Conservation (phyloP, 192 early-diverging fungal genomes). For the Diversispora epigaea region DNA sequence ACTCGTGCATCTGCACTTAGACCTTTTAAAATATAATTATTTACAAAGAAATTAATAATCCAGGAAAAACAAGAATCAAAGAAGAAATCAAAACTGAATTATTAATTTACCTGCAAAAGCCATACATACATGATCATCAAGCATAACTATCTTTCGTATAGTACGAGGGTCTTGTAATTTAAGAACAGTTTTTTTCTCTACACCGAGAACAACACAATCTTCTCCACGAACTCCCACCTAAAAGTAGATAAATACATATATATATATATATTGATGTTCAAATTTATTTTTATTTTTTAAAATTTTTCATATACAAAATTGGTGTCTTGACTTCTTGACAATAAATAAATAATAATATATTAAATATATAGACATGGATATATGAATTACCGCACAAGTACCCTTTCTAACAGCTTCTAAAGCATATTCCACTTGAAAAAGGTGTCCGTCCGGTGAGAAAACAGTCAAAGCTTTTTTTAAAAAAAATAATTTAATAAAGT, state of each 20-base stretch:
- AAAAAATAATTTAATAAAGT: neutral
- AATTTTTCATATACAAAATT: too few relatives aligned
- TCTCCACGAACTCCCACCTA: conserved; percentile 96
- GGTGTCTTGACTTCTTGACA: too few relatives aligned
- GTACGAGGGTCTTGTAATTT: conserved; percentile 98
- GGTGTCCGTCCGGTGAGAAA: conserved; percentile 97
- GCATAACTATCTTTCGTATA: conserved; percentile 92
- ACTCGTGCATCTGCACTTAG: conserved; percentile 95
- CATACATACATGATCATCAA: conserved; percentile 96
- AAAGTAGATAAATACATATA: neutral
- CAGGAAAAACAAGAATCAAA: neutral
- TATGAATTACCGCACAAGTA: conserved; percentile 85
- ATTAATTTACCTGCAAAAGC: conserved; percentile 80
- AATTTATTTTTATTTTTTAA: too few relatives aligned
- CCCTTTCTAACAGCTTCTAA: conserved; percentile 96
- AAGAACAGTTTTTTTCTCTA: conserved; percentile 93
- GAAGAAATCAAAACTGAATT: neutral
- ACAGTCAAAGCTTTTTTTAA: conserved; percentile 76
- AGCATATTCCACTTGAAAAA: conserved; percentile 99
- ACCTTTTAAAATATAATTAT: conserved; percentile 47
- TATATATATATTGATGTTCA: too few relatives aligned
- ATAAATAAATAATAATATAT: too few relatives aligned
- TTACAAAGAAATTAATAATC: neutral
- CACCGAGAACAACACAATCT: conserved; percentile 88
- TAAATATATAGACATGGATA: too few relatives aligned